phyloP scores from a whole-genome alignment of 179 eudicot species.

The Beta corolliflora region DNA sequence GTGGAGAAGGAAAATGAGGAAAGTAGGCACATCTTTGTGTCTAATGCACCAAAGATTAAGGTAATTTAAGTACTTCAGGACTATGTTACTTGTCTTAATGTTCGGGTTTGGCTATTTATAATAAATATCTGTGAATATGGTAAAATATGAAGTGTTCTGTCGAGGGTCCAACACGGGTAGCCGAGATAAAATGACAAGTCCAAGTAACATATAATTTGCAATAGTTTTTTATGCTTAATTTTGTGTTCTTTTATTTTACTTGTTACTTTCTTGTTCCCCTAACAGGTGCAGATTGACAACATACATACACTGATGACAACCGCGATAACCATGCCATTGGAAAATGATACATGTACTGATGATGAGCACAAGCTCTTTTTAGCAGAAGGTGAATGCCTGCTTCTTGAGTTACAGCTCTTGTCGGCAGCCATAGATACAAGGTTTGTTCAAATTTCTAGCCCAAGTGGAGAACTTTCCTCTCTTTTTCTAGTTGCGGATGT shows the following conservation, averaged over 20 bases:
- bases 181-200: too few species aligned
- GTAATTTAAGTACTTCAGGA: conserved; percentile 15
- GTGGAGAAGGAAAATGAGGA: conserved; percentile 6
- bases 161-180: too few species aligned
- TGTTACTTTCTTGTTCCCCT: neutral
- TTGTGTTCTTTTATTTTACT: neutral
- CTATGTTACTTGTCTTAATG: too few species aligned
- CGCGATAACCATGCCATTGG: neutral
- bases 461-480: neutral
- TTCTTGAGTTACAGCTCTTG: conserved; percentile 34
- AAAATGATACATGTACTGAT: conserved; percentile 16
- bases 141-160: too few species aligned
- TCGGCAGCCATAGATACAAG: conserved; percentile 31
- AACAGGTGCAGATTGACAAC: conserved; percentile 34
- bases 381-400: conserved; percentile 27
- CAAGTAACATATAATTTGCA: too few species aligned
- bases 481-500: too few species aligned
- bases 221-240: neutral
- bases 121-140: too few species aligned
- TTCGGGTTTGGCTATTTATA: too few species aligned
- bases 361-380: conserved; percentile 3
- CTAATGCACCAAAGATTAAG: conserved; percentile 37
- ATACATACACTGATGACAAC: conserved; percentile 12
- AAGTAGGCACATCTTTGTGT: conserved; percentile 21
- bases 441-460: conserved; percentile 21